Percentiles rank a stretch among this genome's conserved stretches.
Evolutionary conservation across 1,284 basidiomycete genomes (phyloP).

Genomic region (Clitocybe nebularis): DNA sequence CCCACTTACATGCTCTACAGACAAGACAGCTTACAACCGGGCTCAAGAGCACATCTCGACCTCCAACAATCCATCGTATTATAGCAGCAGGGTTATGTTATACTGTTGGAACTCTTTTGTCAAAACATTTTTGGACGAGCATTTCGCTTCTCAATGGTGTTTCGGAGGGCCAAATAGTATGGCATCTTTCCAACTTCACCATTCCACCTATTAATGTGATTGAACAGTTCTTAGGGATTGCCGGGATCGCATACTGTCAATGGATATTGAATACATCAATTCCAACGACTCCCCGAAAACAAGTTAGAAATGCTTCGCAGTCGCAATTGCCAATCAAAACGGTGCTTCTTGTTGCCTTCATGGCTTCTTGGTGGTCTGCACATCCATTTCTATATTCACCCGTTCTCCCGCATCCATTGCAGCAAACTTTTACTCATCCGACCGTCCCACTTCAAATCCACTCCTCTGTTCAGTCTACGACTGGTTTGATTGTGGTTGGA

Average conservation of each 20-base stretch:
- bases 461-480: conserved; percentile 66
- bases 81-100: conserved; percentile 14
- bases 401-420: conserved; percentile 51
- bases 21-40: conserved; percentile 3
- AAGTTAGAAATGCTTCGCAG: conserved; percentile 10
- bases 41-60: background rate
- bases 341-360: conserved; percentile 30
- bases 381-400: conserved; percentile 44
- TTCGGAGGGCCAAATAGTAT: conserved; percentile 30
- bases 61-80: conserved; percentile 11
- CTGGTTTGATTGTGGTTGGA: conserved; percentile 77
- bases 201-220: conserved; percentile 3
- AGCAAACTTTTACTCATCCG: conserved; percentile 49
- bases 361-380: conserved; percentile 31
- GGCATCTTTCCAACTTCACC: conserved; percentile 7
- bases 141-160: conserved; percentile 20
- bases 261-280: conserved; percentile 23
- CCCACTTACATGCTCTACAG: background rate
- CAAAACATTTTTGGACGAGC: conserved; percentile 22
- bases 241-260: conserved; percentile 25
- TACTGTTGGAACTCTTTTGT: conserved; percentile 16
- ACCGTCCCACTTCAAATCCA: conserved; percentile 62
- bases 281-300: conserved; percentile 9
- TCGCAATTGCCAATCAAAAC: conserved; percentile 26
- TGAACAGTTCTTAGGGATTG: conserved; percentile 30